These are phyloP conservation scores for Colletotrichum theobromicola DNA, from an alignment of 2,329 filamentous ascomycete species.

Conservation along the genomic window DNA sequence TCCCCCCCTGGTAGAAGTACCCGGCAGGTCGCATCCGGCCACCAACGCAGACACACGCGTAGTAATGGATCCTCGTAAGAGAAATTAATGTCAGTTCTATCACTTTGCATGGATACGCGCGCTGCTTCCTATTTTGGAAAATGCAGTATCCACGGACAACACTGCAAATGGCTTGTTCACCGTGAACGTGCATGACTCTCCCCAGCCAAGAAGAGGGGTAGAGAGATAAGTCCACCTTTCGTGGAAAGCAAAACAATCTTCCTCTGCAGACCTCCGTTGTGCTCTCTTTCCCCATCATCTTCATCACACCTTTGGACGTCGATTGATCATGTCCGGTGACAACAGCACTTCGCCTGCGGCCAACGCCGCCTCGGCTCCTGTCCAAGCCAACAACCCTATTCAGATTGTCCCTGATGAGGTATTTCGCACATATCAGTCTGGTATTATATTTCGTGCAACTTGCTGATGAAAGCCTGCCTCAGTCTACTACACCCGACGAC, in stretches of 20 bases:
- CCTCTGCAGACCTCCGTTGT: not conserved
- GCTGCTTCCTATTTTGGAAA: not conserved
- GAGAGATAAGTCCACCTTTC: not conserved
- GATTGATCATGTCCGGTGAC: not conserved
- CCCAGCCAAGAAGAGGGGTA: not conserved
- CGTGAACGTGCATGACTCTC: not conserved
- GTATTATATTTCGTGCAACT: fast-evolving
- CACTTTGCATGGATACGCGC: not conserved
- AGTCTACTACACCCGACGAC: not conserved
- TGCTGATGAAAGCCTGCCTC: not conserved
- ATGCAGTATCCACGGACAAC: not conserved
- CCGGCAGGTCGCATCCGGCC: too few species aligned
- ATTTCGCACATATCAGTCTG: not conserved
- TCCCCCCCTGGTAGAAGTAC: not conserved
- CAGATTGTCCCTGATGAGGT: not conserved
- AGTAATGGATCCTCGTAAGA: not conserved
- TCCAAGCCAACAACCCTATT: not conserved
- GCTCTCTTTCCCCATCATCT: not conserved
- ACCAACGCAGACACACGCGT: not conserved
- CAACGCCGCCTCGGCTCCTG: not conserved
- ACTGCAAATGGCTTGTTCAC: not conserved
- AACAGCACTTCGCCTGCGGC: not conserved
- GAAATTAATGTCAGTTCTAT: not conserved
- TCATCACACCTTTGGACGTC: not conserved
- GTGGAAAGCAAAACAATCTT: not conserved